Conservation (phyloP, 495 filamentous ascomycete genomes). For the Schizothecium vesticola region DNA sequence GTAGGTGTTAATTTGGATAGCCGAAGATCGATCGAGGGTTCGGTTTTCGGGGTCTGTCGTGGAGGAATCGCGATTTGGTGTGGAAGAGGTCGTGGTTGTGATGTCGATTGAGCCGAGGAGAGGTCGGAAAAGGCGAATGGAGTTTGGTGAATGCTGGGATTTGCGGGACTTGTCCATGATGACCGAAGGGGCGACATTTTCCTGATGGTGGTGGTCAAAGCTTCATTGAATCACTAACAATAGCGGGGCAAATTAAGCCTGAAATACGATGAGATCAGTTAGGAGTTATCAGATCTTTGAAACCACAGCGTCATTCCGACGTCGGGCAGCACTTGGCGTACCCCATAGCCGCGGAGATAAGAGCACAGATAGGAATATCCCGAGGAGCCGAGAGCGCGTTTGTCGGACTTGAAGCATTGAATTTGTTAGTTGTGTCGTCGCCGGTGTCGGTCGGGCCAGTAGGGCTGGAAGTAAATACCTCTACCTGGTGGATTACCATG, state of each 20-base stretch:
- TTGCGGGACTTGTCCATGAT: slow-evolving; percentile 32
- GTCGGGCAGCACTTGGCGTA: slow-evolving; percentile 20
- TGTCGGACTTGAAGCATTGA: not conserved
- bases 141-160: slow-evolving; percentile 21
- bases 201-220: slow-evolving; percentile 12
- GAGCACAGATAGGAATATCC: slow-evolving; percentile 32
- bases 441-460: not conserved
- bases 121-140: not conserved
- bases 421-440: not conserved
- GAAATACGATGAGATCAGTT: not conserved
- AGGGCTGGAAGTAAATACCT: not conserved
- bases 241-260: not conserved
- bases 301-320: slow-evolving; percentile 26
- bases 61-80: not conserved
- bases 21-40: not conserved
- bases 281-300: slow-evolving; percentile 7
- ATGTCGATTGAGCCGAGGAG: slow-evolving; percentile 7
- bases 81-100: not conserved
- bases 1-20: not conserved
- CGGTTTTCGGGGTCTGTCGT: not conserved
- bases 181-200: slow-evolving; percentile 29
- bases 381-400: slow-evolving; percentile 4
- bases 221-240: slow-evolving; percentile 17
- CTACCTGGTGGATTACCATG: no score
- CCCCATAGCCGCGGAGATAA: slow-evolving; percentile 30